Evolutionary conservation across 2,329 filamentous ascomycete genomes (phyloP).

Genomic region (Colletotrichum spaethianum): DNA sequence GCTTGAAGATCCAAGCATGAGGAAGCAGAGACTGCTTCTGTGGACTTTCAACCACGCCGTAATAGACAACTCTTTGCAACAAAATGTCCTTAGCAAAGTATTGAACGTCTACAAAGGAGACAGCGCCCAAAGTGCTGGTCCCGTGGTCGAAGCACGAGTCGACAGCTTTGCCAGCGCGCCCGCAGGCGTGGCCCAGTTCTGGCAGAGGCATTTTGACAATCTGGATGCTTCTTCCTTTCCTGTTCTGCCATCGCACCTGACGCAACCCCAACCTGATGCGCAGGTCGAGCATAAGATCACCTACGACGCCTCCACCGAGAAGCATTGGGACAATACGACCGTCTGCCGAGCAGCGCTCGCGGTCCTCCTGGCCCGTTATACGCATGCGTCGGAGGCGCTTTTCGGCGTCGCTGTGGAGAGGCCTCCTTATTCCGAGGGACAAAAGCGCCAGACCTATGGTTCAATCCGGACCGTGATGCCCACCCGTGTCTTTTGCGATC

Average conservation of each 20-base stretch:
- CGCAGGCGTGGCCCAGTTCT: background rate
- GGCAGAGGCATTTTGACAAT: background rate
- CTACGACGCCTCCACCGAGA: background rate
- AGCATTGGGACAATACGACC: constrained; percentile 4
- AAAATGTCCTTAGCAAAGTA: background rate
- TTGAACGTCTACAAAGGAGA: background rate
- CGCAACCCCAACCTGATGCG: background rate
- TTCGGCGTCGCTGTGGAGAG: constrained; percentile 16
- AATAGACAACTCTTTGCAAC: background rate
- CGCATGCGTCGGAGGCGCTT: constrained; percentile 18
- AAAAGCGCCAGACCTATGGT: background rate
- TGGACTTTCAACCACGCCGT: background rate
- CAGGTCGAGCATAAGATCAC: background rate
- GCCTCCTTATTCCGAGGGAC: background rate
- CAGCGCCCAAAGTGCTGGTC: background rate
- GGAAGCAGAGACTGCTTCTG: background rate
- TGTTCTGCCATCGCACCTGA: constrained; percentile 2
- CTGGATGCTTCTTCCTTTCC: constrained; percentile 12
- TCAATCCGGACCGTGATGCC: constrained; percentile 18
- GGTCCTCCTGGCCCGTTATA: constrained; percentile 29
- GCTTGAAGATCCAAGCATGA: background rate
- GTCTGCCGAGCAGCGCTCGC: constrained; percentile 30
- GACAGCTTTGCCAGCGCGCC: background rate
- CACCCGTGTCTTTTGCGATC: constrained; percentile 27
- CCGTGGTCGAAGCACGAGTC: background rate